phyloP scores from a whole-genome alignment of 371 early-diverging fungal genomes.

The Mortierella polycephala region DNA sequence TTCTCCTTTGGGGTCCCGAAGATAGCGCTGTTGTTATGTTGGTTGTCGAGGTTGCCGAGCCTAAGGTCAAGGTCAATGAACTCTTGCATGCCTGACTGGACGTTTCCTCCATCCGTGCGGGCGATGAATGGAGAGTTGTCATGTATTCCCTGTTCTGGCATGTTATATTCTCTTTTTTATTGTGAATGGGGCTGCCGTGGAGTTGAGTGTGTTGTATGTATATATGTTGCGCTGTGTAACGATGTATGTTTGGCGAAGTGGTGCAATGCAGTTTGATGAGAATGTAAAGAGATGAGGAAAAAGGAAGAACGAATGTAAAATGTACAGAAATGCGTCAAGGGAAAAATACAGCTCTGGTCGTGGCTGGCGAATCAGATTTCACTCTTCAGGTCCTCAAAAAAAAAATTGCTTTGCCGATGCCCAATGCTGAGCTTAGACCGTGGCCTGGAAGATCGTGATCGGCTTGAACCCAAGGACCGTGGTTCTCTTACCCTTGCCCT shows the following conservation, averaged over 20 bases:
- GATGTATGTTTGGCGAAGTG: not conserved
- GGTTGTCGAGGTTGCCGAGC: conserved; percentile 12
- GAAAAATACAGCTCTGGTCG: not conserved
- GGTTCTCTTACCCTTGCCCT: not conserved
- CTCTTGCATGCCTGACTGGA: not conserved
- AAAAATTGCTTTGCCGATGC: too few species aligned
- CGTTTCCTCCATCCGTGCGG: conserved; percentile 8
- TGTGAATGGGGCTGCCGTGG: too few species aligned
- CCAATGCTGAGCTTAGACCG: conserved; percentile 4
- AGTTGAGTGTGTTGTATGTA: too few species aligned
- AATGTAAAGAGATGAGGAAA: not conserved
- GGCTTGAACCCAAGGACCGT: conserved; percentile 38
- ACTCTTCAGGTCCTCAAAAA: not conserved
- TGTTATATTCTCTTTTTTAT: not conserved
- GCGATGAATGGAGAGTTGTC: conserved; percentile 25
- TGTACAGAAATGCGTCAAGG: not conserved
- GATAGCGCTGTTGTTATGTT: conserved; percentile 13
- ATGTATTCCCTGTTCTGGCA: conserved; percentile 8
- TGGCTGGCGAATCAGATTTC: not conserved
- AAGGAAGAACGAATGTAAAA: not conserved
- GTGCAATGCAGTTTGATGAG: too few species aligned
- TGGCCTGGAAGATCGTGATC: conserved; percentile 43
- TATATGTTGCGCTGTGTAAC: not conserved
- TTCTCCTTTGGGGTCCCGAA: conserved; percentile 13
- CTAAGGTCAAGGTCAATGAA: conserved; percentile 12